Percentiles rank a stretch among this genome's conserved stretches.
These are phyloP conservation scores for Mycena amicta DNA, from an alignment of 768 basidiomycete species.

Conservation along the genomic window DNA sequence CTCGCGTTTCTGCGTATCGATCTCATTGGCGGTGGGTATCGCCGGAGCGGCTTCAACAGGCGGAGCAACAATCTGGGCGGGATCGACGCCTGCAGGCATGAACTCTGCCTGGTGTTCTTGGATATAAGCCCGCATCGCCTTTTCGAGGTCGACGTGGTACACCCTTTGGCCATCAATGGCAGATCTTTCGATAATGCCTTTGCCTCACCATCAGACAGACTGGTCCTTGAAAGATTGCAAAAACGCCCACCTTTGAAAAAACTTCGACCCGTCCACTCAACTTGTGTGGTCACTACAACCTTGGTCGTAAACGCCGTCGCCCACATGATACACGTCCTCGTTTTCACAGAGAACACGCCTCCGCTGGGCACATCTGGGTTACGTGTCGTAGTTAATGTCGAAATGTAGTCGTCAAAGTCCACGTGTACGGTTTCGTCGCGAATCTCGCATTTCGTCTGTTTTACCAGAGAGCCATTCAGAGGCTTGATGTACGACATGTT, in stretches of 20 bases:
- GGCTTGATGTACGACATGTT: conserved; percentile 98
- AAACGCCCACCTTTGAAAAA: too few species aligned
- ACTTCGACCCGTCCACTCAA: conserved; percentile 96
- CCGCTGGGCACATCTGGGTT: conserved; percentile 97
- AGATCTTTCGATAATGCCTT: conserved; percentile 91
- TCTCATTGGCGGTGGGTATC: conserved; percentile 20
- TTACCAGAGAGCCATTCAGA: conserved; percentile 82
- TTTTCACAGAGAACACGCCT: conserved; percentile 91
- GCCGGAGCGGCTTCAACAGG: conserved; percentile 16
- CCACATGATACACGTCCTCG: conserved; percentile 94
- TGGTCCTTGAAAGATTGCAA: too few species aligned
- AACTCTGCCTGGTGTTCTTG: conserved; percentile 89
- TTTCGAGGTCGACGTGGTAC: conserved; percentile 83
- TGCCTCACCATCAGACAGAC: too few species aligned
- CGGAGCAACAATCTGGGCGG: conserved; percentile 47
- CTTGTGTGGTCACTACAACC: conserved; percentile 85
- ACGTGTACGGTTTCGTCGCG: conserved; percentile 79
- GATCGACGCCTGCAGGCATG: conserved; percentile 77
- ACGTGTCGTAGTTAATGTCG: conserved; percentile 84
- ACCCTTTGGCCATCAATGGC: conserved; percentile 89
- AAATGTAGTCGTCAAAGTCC: conserved; percentile 84
- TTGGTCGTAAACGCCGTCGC: conserved; percentile 75
- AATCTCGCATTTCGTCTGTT: conserved; percentile 94
- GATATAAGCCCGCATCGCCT: conserved; percentile 87
- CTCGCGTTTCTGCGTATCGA: conserved; percentile 57